Evolutionary conservation across 768 basidiomycete genomes (phyloP), one percentile per base, ranked within the genome.

Genomic region (Chalciporus pseudorubinellus): DNA sequence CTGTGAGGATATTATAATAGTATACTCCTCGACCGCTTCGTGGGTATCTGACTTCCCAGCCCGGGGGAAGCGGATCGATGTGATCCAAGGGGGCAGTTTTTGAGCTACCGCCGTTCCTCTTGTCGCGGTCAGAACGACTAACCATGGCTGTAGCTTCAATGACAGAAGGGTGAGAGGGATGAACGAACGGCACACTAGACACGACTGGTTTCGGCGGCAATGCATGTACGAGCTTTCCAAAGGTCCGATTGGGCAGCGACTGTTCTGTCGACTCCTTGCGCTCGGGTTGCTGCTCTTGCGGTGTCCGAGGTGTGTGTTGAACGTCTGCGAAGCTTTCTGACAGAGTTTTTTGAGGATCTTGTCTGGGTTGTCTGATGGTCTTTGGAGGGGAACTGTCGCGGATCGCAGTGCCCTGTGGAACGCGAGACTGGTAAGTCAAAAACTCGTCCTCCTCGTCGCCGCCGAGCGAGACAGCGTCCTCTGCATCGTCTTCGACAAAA

Each of bases 401-500:
- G 12, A 54, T 39, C 24, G 34, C 11, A 14, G 54, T 47, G 48
- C 65, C 60, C 59, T 74, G 67, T 53, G 66, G 65, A 54, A 56
- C 59, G 42, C 64, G 60, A 55, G 73, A 59, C 57, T 76, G 69
- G 60, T 71, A 74, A 59, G 79, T 76, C 50, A 72, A 70, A 62
- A 78, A 79, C 41, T 80, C 79, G 54, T 85, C 82, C 44, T 87
- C 85, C 47, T 89, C 84, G 60, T 86, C 85, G 55, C 81, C 81
- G 46, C 87, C 87, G 24, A 89, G 75, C 43, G 87, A 89, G 58
- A 89, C 82, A 48, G 84, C 77, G 58, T 84, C 80, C 60, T 82
- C 82, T 46, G 73, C 74, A 57, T 77, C 77, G 53, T 78, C 75
- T 11, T 52, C 44, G 33, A 64, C 64, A 22, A 69, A 54, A 22